Percentiles rank a stretch among this genome's conserved stretches.
phyloP scores from a whole-genome alignment of 2,329 filamentous ascomycete genomes.

The Cryphonectria parasitica region DNA sequence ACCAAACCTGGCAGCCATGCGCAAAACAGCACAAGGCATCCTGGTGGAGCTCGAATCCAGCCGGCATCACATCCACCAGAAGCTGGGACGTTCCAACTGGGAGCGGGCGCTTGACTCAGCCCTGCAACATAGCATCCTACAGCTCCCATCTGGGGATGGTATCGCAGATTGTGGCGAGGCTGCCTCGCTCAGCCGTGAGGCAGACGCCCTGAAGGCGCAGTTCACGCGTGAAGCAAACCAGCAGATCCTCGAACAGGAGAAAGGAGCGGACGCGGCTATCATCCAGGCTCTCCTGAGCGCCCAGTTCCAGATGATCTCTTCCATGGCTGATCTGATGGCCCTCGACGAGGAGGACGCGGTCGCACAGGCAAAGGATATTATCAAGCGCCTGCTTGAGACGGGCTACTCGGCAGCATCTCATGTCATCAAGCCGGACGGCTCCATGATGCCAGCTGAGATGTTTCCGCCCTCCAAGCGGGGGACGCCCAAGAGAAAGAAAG shows the following conservation, averaged over 20 bases:
- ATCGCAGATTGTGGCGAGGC: constrained; percentile 68
- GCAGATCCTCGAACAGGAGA: constrained; percentile 83
- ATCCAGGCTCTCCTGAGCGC: constrained; percentile 85
- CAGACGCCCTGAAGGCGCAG: constrained; percentile 81
- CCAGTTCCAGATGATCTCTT: constrained; percentile 88
- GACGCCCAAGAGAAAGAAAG: constrained; percentile 76
- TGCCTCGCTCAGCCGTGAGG: constrained; percentile 75
- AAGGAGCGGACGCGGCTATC: constrained; percentile 73
- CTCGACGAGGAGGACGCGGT: constrained; percentile 87
- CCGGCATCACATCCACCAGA: constrained; percentile 87
- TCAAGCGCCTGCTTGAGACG: constrained; percentile 76
- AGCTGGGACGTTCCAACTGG: constrained; percentile 80
- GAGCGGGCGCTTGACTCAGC: constrained; percentile 86
- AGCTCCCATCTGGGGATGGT: constrained; percentile 73
- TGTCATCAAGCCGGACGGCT: constrained; percentile 87
- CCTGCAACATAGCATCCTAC: constrained; percentile 79
- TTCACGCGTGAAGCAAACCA: constrained; percentile 79
- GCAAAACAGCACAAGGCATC: constrained; percentile 87
- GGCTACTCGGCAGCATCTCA: constrained; percentile 77
- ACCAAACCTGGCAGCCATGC: constrained; percentile 71
- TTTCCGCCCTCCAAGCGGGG: constrained; percentile 73
- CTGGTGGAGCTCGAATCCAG: constrained; percentile 87
- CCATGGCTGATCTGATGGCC: constrained; percentile 77
- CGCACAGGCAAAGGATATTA: constrained; percentile 74
- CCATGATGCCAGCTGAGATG: constrained; percentile 61